Evolutionary conservation across 148 eudicot species (phyloP), one percentile per base, ranked within the genome.

Genomic region (Vaccinium vitisidaea): DNA sequence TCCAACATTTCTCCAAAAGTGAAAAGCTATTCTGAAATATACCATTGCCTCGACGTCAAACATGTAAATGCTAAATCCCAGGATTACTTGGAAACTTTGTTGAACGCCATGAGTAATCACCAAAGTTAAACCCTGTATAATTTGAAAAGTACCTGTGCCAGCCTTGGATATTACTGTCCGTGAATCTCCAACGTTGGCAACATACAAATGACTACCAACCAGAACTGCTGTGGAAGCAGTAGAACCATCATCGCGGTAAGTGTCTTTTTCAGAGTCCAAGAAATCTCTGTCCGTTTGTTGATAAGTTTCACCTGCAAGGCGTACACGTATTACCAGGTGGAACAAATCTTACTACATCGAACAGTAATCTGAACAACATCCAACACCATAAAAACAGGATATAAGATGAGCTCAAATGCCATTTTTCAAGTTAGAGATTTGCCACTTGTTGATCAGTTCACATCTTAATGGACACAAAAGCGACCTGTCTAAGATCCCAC

Each of bases 141-240:
- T 11, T 27, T 12, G 27, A 69, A 67, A 65, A 52, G 59, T 91
- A 93, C 99, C 99, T 91, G 88, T 93, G 82, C 99, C 98, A 79
- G 93, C 90, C 90, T 94, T 94, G 21, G 98, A 97, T 84, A 93
- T 87, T 77, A 97, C 91, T 76, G 99, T 88, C 85, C 99, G 93
- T 23, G 99, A 97, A 87, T 97, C 99, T 77, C 99, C 99, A 87
- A 97, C 99, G 90, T 97, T 97, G 85, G 98, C 98, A 86, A 97
- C 99, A 89, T 93, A 97, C 73, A 97, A 94, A 87, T 86, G 93
- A 86, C 91, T 97, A 61, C 95, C 98, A 86, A 97, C 95, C 88
- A 97, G 92, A 80, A 97, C 94, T 81, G 98, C 99, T 55, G 99
- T 91, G 83, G 98, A 97, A 85, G 99, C 99, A 81, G 99, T 97